Conservation (phyloP, 306 rosid species). For the Cicer arietinum region DNA sequence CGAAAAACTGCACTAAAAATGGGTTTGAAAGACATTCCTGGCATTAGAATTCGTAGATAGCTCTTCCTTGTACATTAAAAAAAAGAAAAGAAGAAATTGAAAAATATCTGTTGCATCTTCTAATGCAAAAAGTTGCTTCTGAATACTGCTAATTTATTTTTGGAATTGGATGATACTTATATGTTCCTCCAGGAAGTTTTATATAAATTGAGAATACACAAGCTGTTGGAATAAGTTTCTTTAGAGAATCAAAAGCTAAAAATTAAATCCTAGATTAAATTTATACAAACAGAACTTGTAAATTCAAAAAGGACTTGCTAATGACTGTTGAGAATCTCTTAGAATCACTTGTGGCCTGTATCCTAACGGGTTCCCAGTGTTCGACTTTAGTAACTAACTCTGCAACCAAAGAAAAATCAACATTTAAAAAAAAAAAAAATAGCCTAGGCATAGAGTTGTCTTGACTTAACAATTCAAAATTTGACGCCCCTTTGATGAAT, state of each 20-base stretch:
- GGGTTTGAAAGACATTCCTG: constrained; percentile 93
- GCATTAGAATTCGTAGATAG: constrained; percentile 76
- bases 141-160: not conserved
- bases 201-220: not conserved
- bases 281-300: not conserved
- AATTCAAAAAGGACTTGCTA: not conserved
- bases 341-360: too few species aligned
- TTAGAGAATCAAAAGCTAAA: not conserved
- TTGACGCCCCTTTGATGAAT: too few species aligned
- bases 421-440: not conserved
- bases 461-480: not conserved
- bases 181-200: not conserved
- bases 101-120: not conserved
- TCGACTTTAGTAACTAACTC: not conserved
- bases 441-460: too few species aligned
- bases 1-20: constrained; percentile 84
- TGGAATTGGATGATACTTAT: not conserved
- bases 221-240: not conserved
- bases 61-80: not conserved
- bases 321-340: too few species aligned
- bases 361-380: not conserved
- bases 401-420: not conserved
- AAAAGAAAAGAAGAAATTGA: not conserved
- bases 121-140: not conserved
- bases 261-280: not conserved